These are phyloP conservation scores for Scopulariopsis brevicaulis DNA, from an alignment of 2,329 filamentous ascomycete species.

Conservation along the genomic window DNA sequence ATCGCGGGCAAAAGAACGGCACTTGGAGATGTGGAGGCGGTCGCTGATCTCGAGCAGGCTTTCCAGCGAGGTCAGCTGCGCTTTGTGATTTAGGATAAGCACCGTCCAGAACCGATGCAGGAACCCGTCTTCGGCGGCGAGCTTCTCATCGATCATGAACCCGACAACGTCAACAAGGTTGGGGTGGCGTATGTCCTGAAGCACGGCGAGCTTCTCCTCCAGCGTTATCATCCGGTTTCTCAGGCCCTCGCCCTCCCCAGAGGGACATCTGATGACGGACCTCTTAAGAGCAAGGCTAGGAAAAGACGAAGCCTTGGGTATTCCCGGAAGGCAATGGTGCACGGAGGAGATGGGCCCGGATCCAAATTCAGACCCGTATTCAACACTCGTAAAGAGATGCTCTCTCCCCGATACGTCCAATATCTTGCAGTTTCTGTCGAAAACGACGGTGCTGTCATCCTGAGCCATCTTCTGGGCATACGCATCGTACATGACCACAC, in stretches of 20 bases:
- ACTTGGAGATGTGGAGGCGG: conserved; percentile 59
- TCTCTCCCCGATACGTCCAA: conserved; percentile 52
- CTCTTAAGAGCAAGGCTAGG: conserved; percentile 67
- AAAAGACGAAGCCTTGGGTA: conserved; percentile 30
- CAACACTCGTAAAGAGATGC: conserved; percentile 59
- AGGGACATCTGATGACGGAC: conserved; percentile 44
- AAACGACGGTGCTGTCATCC: conserved; percentile 35
- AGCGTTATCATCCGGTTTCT: conserved; percentile 68
- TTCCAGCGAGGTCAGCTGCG: conserved; percentile 71
- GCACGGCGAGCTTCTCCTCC: conserved; percentile 64
- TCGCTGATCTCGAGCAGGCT: conserved; percentile 75
- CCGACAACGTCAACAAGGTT: conserved; percentile 73
- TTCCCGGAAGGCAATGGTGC: conserved; percentile 52
- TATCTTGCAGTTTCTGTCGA: conserved; percentile 56
- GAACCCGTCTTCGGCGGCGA: conserved; percentile 14
- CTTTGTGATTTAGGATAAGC: conserved; percentile 63
- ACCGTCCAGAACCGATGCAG: conserved; percentile 48
- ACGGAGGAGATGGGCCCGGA: conserved; percentile 56
- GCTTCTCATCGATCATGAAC: conserved; percentile 59
- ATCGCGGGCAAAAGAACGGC: conserved; percentile 84
- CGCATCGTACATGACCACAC: conserved; percentile 21
- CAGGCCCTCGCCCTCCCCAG: conserved; percentile 49
- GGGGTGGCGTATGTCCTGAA: conserved; percentile 64
- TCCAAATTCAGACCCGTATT: conserved; percentile 55
- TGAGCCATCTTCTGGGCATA: conserved; percentile 15